These are phyloP conservation scores for Globisporangium alternatum DNA, from an alignment of 352 stramenopile genomes.

Conservation along the genomic window DNA sequence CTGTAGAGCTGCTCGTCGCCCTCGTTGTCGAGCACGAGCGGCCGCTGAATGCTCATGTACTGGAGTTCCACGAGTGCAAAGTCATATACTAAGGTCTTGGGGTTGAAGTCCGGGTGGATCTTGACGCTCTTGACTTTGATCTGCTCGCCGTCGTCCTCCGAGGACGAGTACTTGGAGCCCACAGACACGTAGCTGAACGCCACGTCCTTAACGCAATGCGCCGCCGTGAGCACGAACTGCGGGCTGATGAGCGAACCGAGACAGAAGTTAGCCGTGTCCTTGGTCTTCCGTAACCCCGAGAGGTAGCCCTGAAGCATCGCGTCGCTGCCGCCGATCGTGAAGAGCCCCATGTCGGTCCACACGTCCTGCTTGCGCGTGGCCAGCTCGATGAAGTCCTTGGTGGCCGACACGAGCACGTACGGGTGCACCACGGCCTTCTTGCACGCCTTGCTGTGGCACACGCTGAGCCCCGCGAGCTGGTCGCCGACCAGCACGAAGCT, in stretches of 20 bases:
- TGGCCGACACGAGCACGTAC: constrained; percentile 22
- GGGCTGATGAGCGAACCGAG: constrained; percentile 33
- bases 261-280: constrained; percentile 25
- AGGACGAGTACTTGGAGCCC: constrained; percentile 26
- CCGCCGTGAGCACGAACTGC: constrained; percentile 32
- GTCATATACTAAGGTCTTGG: constrained; percentile 24
- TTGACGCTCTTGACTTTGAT: constrained; percentile 32
- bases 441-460: constrained; percentile 10
- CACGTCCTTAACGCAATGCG: constrained; percentile 28
- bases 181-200: constrained; percentile 26
- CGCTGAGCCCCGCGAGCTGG: constrained; percentile 28
- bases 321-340: constrained; percentile 21
- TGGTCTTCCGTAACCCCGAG: constrained; percentile 22
- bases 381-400: constrained; percentile 21
- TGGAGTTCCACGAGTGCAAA: constrained; percentile 37
- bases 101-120: constrained; percentile 26
- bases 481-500: constrained; percentile 26
- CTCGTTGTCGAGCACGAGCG: constrained; percentile 27
- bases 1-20: not conserved
- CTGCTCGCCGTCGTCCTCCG: constrained; percentile 31
- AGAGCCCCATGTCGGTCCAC: constrained; percentile 17
- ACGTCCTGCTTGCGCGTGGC: constrained; percentile 17
- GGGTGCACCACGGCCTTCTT: constrained; percentile 15
- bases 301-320: constrained; percentile 26
- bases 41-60: constrained; percentile 36